These are phyloP conservation scores for Chrysochromulina tobinii DNA, from an alignment of 78 protist species.

Conservation along the genomic window DNA sequence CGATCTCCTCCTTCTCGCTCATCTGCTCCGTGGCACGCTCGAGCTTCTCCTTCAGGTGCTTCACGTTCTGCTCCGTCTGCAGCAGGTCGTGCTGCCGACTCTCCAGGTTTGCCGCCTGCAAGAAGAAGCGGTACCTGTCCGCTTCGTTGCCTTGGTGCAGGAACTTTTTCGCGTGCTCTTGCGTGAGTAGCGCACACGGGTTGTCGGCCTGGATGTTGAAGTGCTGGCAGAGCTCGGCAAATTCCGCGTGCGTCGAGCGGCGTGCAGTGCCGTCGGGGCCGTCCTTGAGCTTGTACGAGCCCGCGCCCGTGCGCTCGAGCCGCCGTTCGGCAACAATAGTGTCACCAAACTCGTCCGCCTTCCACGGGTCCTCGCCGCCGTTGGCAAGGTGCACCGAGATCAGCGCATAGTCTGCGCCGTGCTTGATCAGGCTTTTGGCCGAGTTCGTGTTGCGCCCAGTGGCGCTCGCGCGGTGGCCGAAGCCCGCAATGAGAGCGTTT, in stretches of 20 bases:
- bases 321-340: neutral
- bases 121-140: neutral
- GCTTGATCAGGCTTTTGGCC: neutral
- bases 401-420: neutral
- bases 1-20: neutral
- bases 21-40: neutral
- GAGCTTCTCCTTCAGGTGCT: neutral
- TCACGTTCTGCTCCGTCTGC: neutral
- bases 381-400: neutral
- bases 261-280: neutral
- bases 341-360: neutral
- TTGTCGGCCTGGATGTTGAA: slow-evolving; percentile 2
- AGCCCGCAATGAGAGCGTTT: neutral
- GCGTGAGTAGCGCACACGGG: slow-evolving; percentile 5
- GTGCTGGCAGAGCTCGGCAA: neutral
- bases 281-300: neutral
- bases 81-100: neutral
- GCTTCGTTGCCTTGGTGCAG: neutral
- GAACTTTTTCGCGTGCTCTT: slow-evolving; percentile 14
- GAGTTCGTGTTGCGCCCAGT: neutral
- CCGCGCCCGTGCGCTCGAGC: neutral
- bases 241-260: neutral
- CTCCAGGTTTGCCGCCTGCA: neutral
- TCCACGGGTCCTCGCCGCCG: neutral
- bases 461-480: neutral